These are phyloP conservation scores for Chenopodium album DNA, from an alignment of 148 eudicot species.

Conservation along the genomic window DNA sequence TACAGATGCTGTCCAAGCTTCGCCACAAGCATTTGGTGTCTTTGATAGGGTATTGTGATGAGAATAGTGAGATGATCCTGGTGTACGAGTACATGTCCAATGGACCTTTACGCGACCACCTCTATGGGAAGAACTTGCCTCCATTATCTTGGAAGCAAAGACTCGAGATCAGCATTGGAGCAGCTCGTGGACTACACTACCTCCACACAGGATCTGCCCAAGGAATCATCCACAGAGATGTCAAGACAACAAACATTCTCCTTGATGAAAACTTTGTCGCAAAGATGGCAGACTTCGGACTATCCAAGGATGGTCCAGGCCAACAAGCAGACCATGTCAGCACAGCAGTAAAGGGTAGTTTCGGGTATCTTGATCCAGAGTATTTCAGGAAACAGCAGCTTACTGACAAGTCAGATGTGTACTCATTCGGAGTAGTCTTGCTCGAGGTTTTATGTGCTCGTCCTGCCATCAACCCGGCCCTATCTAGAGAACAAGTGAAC, in stretches of 20 bases:
- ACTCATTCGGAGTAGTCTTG: conserved; percentile 88
- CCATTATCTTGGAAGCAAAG: conserved; percentile 76
- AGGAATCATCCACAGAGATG: conserved; percentile 87
- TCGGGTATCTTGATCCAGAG: conserved; percentile 91
- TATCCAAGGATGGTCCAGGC: conserved; percentile 54
- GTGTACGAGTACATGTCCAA: conserved; percentile 85
- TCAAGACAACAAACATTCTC: conserved; percentile 80
- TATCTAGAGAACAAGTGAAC: conserved; percentile 87
- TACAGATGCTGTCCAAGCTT: conserved; percentile 85
- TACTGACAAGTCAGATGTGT: conserved; percentile 88
- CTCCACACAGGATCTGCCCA: conserved; percentile 79
- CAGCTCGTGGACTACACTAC: conserved; percentile 85
- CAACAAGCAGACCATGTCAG: conserved; percentile 60
- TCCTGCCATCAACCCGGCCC: conserved; percentile 66
- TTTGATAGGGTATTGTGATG: conserved; percentile 74
- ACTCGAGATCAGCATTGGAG: conserved; percentile 70
- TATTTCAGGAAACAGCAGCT: conserved; percentile 90
- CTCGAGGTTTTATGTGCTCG: conserved; percentile 86
- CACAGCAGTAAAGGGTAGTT: conserved; percentile 82
- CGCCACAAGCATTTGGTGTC: conserved; percentile 89
- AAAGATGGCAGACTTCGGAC: conserved; percentile 88
- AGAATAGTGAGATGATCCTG: conserved; percentile 71
- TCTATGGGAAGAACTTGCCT: conserved; percentile 62
- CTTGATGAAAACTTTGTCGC: conserved; percentile 69
- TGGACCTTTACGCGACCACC: conserved; percentile 78